Evolutionary conservation across 108 stramenopile genomes (phyloP).

Genomic region (Skeletonema potamos): DNA sequence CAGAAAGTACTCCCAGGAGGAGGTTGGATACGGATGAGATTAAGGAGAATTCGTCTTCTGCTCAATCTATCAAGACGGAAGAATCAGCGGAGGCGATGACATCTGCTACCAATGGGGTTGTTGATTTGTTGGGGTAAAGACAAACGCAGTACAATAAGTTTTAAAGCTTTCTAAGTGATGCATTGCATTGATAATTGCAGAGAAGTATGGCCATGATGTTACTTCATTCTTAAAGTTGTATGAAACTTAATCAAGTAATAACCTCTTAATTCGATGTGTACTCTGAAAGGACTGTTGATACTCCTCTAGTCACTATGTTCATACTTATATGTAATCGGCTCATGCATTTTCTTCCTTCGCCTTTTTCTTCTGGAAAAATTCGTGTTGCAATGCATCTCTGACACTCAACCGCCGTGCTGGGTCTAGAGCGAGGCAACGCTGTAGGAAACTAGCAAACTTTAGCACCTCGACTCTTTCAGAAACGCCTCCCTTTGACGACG

Average conservation of each 20-base stretch:
- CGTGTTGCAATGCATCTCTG: slow-evolving; percentile 60
- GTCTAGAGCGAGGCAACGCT: slow-evolving; percentile 87
- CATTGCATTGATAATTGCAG: background rate
- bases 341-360: slow-evolving; percentile 27
- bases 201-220: background rate
- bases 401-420: slow-evolving; percentile 75
- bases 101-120: background rate
- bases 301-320: no score
- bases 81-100: background rate
- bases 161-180: background rate
- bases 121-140: slow-evolving; percentile 30
- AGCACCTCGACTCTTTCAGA: slow-evolving; percentile 80
- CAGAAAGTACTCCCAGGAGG: slow-evolving; percentile 15
- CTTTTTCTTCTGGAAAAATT: slow-evolving; percentile 62
- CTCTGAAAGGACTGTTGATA: no score
- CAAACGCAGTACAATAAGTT: background rate
- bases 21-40: background rate
- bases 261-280: no score
- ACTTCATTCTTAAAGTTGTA: background rate
- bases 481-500: slow-evolving; percentile 74
- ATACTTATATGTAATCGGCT: no score
- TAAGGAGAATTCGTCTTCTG: background rate
- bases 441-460: slow-evolving; percentile 84
- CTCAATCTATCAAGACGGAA: background rate
- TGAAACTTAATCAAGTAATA: no score